Conservation (phyloP, 768 basidiomycete species). For the Tricholoma hemisulphureum region DNA sequence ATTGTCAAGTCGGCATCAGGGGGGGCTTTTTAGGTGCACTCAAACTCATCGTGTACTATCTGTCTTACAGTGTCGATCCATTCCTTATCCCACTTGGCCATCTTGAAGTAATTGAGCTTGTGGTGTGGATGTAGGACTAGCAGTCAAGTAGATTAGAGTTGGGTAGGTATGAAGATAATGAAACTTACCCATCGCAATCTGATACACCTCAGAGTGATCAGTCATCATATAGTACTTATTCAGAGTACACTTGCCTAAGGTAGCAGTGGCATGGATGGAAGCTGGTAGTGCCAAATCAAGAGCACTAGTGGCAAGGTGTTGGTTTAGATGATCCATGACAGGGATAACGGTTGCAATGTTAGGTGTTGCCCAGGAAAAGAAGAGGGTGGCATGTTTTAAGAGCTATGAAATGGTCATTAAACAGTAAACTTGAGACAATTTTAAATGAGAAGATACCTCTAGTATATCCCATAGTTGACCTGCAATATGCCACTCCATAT, state of each 20-base stretch:
- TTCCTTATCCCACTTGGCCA: conserved; percentile 22
- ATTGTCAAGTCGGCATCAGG: conserved; percentile 19
- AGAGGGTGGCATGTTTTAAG: conserved; percentile 31
- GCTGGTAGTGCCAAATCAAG: conserved; percentile 1
- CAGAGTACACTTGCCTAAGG: conserved; percentile 23
- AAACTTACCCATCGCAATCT: conserved; percentile 30
- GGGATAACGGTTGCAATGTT: conserved; percentile 34
- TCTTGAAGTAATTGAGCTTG: conserved; percentile 35
- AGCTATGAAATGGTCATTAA: conserved; percentile 17
- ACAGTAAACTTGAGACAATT: conserved; percentile 1
- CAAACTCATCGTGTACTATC: conserved; percentile 20
- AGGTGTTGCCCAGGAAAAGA: conserved; percentile 26
- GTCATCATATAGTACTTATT: conserved; percentile 30
- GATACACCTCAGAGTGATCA: conserved; percentile 25
- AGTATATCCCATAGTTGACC: conserved; percentile 26
- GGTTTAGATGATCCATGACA: conserved; percentile 36
- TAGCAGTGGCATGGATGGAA: conserved; percentile 21
- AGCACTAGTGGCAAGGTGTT: conserved; percentile 11
- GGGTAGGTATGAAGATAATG: background rate
- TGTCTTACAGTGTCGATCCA: conserved; percentile 29
- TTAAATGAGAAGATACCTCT: conserved; percentile 19
- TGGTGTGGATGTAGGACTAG: conserved; percentile 35
- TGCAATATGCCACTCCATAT: conserved; percentile 28
- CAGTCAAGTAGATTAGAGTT: conserved; percentile 7
- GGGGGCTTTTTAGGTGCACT: conserved; percentile 4